phyloP scores from a whole-genome alignment of 345 rosid species.

The Excoecaria agallocha region DNA sequence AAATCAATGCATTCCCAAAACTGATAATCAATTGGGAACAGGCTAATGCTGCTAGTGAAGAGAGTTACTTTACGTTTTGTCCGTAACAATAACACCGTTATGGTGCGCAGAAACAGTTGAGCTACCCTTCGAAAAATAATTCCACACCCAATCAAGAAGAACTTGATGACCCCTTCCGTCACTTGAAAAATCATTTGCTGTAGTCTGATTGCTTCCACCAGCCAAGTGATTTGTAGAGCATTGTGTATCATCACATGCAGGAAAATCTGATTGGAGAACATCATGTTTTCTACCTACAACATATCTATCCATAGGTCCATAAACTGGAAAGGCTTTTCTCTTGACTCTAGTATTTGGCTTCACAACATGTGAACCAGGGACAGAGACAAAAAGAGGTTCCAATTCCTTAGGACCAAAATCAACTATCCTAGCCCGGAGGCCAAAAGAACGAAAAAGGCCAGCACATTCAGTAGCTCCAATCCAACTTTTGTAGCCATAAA shows the following conservation, averaged over 20 bases:
- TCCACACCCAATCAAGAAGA: constrained; percentile 81
- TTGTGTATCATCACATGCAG: constrained; percentile 4
- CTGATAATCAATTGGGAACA: neutral
- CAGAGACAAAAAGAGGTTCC: constrained; percentile 50
- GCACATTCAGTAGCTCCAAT: constrained; percentile 83
- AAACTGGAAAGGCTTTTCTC: constrained; percentile 34
- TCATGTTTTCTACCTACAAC: constrained; percentile 24
- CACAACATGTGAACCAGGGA: constrained; percentile 42
- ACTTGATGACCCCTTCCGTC: constrained; percentile 37
- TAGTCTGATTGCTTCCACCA: constrained; percentile 8
- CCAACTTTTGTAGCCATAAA: constrained; percentile 53
- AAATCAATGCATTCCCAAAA: neutral
- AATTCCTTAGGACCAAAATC: constrained; percentile 69
- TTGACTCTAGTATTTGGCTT: constrained; percentile 18
- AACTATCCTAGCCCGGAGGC: constrained; percentile 64
- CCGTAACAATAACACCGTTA: constrained; percentile 39
- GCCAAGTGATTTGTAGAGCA: constrained; percentile 8
- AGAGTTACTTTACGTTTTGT: constrained; percentile 47
- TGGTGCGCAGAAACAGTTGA: constrained; percentile 22
- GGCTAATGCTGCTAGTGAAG: neutral
- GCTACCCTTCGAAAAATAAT: constrained; percentile 56
- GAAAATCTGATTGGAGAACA: constrained; percentile 12
- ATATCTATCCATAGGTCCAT: constrained; percentile 75
- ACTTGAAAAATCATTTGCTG: constrained; percentile 19
- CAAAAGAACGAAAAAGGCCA: constrained; percentile 70